Base-by-base conservation (phyloP, 257 asterid genomes). In the Primulina eburnea region DNA sequence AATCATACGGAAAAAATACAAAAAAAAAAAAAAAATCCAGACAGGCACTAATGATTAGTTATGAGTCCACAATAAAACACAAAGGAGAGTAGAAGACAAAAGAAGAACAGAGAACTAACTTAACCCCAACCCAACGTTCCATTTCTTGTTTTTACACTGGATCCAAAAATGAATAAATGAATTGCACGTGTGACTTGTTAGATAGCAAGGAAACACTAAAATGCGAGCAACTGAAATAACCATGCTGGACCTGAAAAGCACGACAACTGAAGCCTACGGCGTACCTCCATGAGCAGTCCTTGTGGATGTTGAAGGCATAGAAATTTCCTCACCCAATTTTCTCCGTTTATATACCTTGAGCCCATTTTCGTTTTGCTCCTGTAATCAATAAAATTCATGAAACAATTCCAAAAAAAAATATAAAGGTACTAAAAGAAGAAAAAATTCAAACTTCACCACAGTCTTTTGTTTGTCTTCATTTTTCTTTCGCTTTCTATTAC, bases 401-500 rank as follows among this genome's bases (percentile, higher is more conserved):
- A 70, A 76, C 30, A 24, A 24, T 24, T 34, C 47, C 61, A 68
- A 30, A 74, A 47, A 47, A 55, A 70, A 53, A 75, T 65, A 28
- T 70, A 37, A 50, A 73, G 62, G 64, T 40, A 30, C 59, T 61
- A 26, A 20, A 67, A 68, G 64, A 53, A 21, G 24, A 28, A 71
- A 33, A 65, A 73, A 62, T 72, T 65, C 47, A 71, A 33, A 40
- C 64, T 52, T 80, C 82, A 88, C 96, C 90, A n/a, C 64, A 57
- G 78, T 64, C 37, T 79, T 82, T 72, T 74, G 78, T 68, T 61
- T 76, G 75, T 81, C 89, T 79, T 89, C 96, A 69, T 52, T 80
- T 77, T 80, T 91, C 75, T 88, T 89, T 80, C 92, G 88, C 89
- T 91, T 94, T 82, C 74, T 84, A 73, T 72, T 75, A 68, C 84